Evolutionary conservation across 2,329 filamentous ascomycete species (phyloP).

Genomic region (Fonsecaea pedrosoi): DNA sequence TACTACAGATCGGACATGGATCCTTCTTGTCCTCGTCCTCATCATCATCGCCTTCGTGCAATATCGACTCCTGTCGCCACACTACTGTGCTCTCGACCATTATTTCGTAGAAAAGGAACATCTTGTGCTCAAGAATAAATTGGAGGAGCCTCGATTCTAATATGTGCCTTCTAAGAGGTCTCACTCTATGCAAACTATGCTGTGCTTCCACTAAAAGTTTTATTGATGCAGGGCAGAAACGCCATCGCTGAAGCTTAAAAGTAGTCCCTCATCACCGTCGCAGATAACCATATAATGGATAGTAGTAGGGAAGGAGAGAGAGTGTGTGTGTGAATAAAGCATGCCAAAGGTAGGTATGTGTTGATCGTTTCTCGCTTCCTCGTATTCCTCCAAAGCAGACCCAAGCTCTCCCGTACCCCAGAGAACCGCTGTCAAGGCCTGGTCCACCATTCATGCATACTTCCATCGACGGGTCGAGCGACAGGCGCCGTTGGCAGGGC

Average conservation of each 20-base stretch:
- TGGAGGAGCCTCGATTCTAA: background rate
- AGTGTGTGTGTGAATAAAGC: background rate
- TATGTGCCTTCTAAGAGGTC: background rate
- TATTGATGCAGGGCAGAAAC: background rate
- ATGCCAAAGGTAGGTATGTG: background rate
- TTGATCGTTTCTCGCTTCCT: background rate
- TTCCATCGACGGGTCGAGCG: slow-evolving; percentile 7
- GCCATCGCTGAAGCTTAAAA: background rate
- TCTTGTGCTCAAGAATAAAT: background rate
- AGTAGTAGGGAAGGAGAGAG: background rate
- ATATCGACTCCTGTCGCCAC: no score
- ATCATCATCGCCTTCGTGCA: background rate
- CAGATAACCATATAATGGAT: background rate
- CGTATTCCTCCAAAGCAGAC: background rate
- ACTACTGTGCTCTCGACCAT: background rate
- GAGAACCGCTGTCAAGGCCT: slow-evolving; percentile 1
- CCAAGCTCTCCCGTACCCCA: background rate
- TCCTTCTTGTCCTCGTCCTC: no score
- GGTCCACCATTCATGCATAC: slow-evolving; percentile 35
- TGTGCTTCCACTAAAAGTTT: background rate
- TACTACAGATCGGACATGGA: no score
- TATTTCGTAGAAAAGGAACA: background rate
- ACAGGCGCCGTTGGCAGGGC: slow-evolving; percentile 7
- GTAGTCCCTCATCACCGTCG: background rate
- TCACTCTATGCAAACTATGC: background rate